phyloP scores from a whole-genome alignment of 768 basidiomycete species.

The Gyrodon lividus region DNA sequence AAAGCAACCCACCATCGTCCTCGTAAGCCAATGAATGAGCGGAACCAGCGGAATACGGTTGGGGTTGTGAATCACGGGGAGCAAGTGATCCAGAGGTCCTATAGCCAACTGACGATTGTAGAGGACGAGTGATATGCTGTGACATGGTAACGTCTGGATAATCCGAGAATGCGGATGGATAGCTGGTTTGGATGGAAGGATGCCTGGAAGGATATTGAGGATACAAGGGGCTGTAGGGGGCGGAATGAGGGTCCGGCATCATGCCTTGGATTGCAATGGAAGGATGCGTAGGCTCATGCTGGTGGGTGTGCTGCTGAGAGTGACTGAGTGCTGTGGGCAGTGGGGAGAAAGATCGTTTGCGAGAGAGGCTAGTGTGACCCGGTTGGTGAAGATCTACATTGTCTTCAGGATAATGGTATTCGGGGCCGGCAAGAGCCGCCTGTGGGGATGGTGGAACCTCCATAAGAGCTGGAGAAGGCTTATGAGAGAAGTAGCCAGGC shows the following conservation, averaged over 20 bases:
- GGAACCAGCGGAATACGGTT: conserved; percentile 22
- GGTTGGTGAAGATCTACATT: conserved; percentile 13
- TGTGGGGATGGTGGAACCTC: conserved; percentile 42
- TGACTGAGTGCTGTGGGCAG: conserved; percentile 11
- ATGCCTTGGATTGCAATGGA: conserved; percentile 7
- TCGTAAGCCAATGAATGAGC: conserved; percentile 14
- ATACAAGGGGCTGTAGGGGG: conserved; percentile 11
- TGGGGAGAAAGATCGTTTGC: conserved; percentile 34
- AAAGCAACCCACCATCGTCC: conserved; percentile 4
- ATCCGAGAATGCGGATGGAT: conserved; percentile 16
- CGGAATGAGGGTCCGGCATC: conserved; percentile 10
- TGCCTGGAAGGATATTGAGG: conserved; percentile 14
- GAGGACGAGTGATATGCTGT: conserved; percentile 13
- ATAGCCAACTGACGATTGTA: conserved; percentile 7
- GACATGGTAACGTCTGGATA: conserved; percentile 9
- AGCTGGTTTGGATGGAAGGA: conserved; percentile 6
- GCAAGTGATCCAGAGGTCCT: conserved; percentile 9
- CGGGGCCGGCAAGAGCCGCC: conserved; percentile 28
- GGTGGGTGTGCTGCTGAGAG: conserved; percentile 9
- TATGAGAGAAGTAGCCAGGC: conserved; percentile 35
- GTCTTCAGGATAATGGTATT: conserved; percentile 30
- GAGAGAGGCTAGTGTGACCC: conserved; percentile 18
- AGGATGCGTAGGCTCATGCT: conserved; percentile 12
- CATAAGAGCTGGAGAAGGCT: conserved; percentile 31
- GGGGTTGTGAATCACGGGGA: conserved; percentile 10